Evolutionary conservation across 306 rosid species (phyloP).

Genomic region (Cercis canadensis): DNA sequence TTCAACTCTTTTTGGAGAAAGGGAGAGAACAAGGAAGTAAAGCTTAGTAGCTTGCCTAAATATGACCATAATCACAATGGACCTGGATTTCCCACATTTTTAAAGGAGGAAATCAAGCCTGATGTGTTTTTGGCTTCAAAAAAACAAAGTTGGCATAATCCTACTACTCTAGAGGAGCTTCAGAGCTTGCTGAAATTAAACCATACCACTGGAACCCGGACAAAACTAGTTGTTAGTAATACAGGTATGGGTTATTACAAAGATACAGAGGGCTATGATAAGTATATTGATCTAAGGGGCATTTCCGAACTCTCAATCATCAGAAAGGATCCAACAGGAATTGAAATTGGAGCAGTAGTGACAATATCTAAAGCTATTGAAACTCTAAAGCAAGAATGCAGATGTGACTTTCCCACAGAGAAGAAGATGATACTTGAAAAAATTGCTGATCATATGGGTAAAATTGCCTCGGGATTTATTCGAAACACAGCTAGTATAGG

Average conservation of each 20-base stretch:
- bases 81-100: slow-evolving; percentile 62
- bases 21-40: slow-evolving; percentile 57
- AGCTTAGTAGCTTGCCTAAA: slow-evolving; percentile 54
- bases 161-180: slow-evolving; percentile 60
- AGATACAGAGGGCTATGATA: slow-evolving; percentile 54
- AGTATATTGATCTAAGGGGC: slow-evolving; percentile 59
- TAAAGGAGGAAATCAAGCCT: slow-evolving; percentile 55
- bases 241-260: slow-evolving; percentile 85
- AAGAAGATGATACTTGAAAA: slow-evolving; percentile 49
- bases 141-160: slow-evolving; percentile 64
- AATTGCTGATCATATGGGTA: slow-evolving; percentile 68
- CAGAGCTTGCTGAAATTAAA: slow-evolving; percentile 43
- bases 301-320: slow-evolving; percentile 66
- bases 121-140: slow-evolving; percentile 47
- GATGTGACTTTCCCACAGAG: slow-evolving; percentile 41
- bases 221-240: slow-evolving; percentile 74
- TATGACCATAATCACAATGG: slow-evolving; percentile 41
- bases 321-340: slow-evolving; percentile 55
- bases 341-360: slow-evolving; percentile 72
- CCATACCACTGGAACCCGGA: slow-evolving; percentile 29
- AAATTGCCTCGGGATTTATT: slow-evolving; percentile 67
- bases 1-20: slow-evolving; percentile 78
- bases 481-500: slow-evolving; percentile 79
- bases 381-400: slow-evolving; percentile 47
- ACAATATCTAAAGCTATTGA: slow-evolving; percentile 71